Percentiles rank a stretch among this genome's conserved stretches.
Conservation (phyloP, 78 protist species). For the Cavenderia fasciculata region DNA sequence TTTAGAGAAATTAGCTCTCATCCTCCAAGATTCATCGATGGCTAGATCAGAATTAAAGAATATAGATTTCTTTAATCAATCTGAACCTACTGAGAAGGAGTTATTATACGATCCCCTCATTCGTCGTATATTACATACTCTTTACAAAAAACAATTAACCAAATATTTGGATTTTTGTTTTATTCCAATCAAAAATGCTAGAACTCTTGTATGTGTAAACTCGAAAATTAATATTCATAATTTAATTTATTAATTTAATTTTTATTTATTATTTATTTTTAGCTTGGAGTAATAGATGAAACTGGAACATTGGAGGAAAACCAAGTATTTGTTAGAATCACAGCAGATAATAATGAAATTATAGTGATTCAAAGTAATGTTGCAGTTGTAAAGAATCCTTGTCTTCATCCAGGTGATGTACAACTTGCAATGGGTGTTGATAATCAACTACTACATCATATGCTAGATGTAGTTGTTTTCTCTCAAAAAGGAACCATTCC, state of each 20-base stretch:
- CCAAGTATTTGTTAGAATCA: conserved; percentile 32
- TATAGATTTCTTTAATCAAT: too few species aligned
- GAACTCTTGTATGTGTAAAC: conserved; percentile 15
- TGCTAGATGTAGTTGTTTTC: conserved; percentile 48
- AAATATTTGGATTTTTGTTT: background rate
- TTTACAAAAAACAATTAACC: background rate
- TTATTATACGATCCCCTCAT: background rate
- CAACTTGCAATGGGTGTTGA: too few species aligned
- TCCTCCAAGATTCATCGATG: background rate
- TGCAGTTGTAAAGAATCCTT: conserved; percentile 69
- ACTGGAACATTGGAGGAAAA: background rate
- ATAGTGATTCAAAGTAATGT: conserved; percentile 15
- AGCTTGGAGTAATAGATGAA: conserved; percentile 72
- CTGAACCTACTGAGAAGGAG: too few species aligned
- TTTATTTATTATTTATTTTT: too few species aligned
- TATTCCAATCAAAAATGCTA: background rate
- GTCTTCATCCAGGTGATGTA: conserved; percentile 86
- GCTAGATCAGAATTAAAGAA: background rate
- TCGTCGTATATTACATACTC: background rate
- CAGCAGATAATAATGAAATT: background rate
- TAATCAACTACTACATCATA: background rate
- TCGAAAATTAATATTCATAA: too few species aligned
- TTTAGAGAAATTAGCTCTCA: background rate
- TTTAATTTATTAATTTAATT: too few species aligned
- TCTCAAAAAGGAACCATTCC: conserved; percentile 62